Base-by-base conservation (phyloP, 257 asterid species). In the Penstemon barbatus region DNA sequence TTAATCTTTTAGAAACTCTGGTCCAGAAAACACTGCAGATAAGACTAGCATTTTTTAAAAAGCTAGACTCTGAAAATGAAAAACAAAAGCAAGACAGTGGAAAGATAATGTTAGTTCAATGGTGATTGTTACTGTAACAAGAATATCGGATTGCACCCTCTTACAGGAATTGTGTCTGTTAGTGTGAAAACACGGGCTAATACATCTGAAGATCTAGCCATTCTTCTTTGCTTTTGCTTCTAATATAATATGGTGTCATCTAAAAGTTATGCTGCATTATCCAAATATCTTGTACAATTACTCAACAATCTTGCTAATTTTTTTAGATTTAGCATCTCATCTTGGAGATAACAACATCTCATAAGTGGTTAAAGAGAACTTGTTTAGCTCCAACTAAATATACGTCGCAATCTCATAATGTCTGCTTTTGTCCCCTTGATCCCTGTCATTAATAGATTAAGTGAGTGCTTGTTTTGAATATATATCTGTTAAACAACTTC, bases 201-300 rank as follows among this genome's bases (percentile, higher is more conserved):
- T 59, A 33, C 71, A 40, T 61, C 61, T 50, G 68, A 66, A 48
- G 54, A 63, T 61, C 0, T 5, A 4, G 11, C 53, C 25, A 38
- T 60, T 60, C 13, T 58, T 58, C 41, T 57, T 56, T 45, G 52
- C 39, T 72, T 45, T 51, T 54, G 61, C 71, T 69, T 70, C 45
- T 64, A 36, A 8, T 40, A 42, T 54, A 58, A 42, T 25, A 45
- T 54, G n/a, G 64, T 57, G 56, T 63, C 36, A 43, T 66, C 65
- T 12, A 19, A 52, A 48, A 66, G 44, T 57, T 79, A 39, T 72
- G 66, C 45, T 70, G 63, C 60, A 50, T 65, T 69, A 74, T 66
- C 58, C 42, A 38, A 43, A 67, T n/a, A 41, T 41, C 60, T 54
- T 66, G 74, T 67, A 1, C 4, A 18, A 61, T 50, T 69, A 48